Evolutionary conservation across 768 basidiomycete species (phyloP).

Genomic region (Gyrodon lividus): DNA sequence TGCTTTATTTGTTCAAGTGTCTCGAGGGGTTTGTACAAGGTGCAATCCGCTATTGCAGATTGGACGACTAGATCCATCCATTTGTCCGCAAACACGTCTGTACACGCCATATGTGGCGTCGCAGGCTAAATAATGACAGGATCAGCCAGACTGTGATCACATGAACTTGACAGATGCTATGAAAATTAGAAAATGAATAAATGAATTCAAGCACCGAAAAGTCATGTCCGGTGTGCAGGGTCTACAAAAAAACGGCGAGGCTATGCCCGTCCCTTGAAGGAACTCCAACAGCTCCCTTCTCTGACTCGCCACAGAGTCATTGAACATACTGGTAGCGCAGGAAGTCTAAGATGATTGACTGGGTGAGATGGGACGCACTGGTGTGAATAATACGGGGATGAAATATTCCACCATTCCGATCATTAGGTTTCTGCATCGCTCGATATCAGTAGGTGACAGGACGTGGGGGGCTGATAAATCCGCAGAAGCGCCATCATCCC

Average conservation of each 20-base stretch:
- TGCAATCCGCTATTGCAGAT: constrained; percentile 59
- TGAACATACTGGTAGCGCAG: not conserved
- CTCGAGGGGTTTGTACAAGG: constrained; percentile 71
- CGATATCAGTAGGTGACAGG: constrained; percentile 34
- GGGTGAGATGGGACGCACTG: constrained; percentile 31
- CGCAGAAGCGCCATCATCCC: not conserved
- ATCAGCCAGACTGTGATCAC: not conserved
- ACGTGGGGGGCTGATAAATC: constrained; percentile 14
- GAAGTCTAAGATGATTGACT: not conserved
- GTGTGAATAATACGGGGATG: constrained; percentile 71
- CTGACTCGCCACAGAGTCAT: not conserved
- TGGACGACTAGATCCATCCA: constrained; percentile 75
- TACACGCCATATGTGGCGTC: constrained; percentile 73
- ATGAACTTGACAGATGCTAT: not conserved
- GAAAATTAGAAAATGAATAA: not conserved
- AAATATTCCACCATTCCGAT: constrained; percentile 60
- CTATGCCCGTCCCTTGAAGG: not conserved
- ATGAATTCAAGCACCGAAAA: not conserved
- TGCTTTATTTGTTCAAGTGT: constrained; percentile 59
- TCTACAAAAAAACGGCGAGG: not conserved
- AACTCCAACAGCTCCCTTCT: no score
- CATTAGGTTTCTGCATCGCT: constrained; percentile 51
- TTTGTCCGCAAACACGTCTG: constrained; percentile 64
- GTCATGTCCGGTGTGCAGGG: not conserved
- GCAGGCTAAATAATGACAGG: constrained; percentile 33